Evolutionary conservation across 805 yeast species (phyloP).

Genomic region (Brettanomyces sp.): DNA sequence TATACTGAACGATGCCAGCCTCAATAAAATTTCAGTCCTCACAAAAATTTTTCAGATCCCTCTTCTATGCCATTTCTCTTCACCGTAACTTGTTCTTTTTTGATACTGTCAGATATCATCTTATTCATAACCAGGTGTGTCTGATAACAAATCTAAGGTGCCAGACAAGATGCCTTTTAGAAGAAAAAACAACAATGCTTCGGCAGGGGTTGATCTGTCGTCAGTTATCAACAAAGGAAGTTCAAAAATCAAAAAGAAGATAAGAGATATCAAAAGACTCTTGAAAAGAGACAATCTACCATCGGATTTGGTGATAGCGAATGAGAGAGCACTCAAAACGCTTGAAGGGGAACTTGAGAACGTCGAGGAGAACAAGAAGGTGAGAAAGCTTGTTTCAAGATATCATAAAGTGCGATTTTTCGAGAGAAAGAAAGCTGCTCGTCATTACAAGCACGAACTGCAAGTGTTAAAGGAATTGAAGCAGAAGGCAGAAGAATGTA

Average conservation of each 20-base stretch:
- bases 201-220: conserved; percentile 19
- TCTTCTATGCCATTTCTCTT: too few species aligned
- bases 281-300: conserved; percentile 49
- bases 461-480: conserved; percentile 30
- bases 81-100: too few species aligned
- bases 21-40: too few species aligned
- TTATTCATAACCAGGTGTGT: too few species aligned
- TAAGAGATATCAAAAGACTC: conserved; percentile 76
- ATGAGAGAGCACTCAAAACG: conserved; percentile 37
- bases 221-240: conserved; percentile 21
- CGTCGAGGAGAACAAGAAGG: conserved; percentile 29
- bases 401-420: conserved; percentile 93
- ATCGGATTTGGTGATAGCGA: conserved; percentile 41
- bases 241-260: conserved; percentile 67
- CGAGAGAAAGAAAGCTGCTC: conserved; percentile 76
- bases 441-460: conserved; percentile 51
- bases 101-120: too few species aligned
- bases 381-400: conserved; percentile 44
- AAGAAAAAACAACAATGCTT: not conserved
- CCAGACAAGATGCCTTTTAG: not conserved
- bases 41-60: too few species aligned
- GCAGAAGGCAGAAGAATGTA: conserved; percentile 11
- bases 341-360: conserved; percentile 36
- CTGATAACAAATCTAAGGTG: too few species aligned
- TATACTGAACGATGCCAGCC: too few species aligned